Evolutionary conservation across 345 rosid species (phyloP).

Genomic region (Syzygium grande): DNA sequence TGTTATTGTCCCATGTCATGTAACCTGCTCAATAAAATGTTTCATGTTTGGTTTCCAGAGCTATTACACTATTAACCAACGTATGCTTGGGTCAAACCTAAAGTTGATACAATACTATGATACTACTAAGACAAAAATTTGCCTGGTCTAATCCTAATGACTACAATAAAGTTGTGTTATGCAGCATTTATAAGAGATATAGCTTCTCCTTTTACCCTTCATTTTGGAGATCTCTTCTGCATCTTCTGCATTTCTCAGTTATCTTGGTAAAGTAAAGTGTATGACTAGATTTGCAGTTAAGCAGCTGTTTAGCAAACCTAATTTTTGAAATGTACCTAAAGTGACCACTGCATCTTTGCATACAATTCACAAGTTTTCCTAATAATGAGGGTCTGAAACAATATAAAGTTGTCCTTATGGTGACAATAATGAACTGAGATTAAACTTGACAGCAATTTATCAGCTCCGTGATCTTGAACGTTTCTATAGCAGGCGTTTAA

Average conservation of each 20-base stretch:
- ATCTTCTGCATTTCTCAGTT: not conserved
- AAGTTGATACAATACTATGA: not conserved
- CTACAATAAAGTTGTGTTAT: not conserved
- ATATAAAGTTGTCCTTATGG: not conserved
- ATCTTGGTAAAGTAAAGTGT: not conserved
- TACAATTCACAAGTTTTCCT: not conserved
- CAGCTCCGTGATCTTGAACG: not conserved
- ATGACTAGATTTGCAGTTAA: not conserved
- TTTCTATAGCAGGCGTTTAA: not conserved
- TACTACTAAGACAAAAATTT: not conserved
- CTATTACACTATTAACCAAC: rapidly evolving
- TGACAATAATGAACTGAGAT: not conserved
- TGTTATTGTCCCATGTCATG: not conserved
- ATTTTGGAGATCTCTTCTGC: not conserved
- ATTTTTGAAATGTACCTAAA: not conserved
- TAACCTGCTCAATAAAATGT: not conserved
- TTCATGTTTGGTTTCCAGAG: not conserved
- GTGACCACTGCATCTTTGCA: not conserved
- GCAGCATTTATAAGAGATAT: not conserved
- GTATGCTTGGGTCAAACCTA: not conserved
- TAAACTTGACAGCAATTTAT: not conserved
- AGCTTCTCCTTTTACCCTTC: not conserved
- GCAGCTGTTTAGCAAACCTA: not conserved
- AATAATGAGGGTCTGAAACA: not conserved
- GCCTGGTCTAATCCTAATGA: not conserved